Evolutionary conservation across 2,329 filamentous ascomycete genomes (phyloP), one percentile per base, ranked within the genome.

Genomic region (Xylariomycetidae sp.): DNA sequence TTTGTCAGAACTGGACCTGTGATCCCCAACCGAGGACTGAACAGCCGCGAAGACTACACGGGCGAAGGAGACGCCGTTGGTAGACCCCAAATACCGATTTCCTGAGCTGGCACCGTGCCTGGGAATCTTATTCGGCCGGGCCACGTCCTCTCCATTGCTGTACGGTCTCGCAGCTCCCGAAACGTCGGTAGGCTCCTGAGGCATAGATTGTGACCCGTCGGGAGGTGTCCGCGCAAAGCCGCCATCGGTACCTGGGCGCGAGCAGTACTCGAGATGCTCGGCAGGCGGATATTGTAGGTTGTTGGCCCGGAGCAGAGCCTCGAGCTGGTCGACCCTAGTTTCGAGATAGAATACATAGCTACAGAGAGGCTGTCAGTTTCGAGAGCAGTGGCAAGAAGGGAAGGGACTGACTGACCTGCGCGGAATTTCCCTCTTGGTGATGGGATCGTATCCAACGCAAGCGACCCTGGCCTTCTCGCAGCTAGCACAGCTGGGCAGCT

Each of bases 301-400:
- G 51, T 88, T 78, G 19, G 77, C 68, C 26, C 68, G 66, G 31
- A 96, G 72, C 23, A 92, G 64, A 20, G 72, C 72, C 59, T 96
- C 90, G 19, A 96, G 76, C 60, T 92, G 85, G 41, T 80, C 74
- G 34, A 95, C 77, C 38, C 90, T 74, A 18, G 83, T 85, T 60
- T 96, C 90, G 39, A 96, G 79, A 57, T 95, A 96, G 63, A 85
- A 95, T 30, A 96, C 87, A 66, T 96, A 96, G 59, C 83, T 86
- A 43, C 26, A 38, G 35, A 42, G 29, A 27, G n/a, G n/a, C 16
- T 31, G 37, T 52, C 33, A 52, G 48, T 36, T 34, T 28, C 14
- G 10, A 27, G 20, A 23, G 23, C 24, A 23, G 24, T 30, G 20
- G 32, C 7, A 31, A 15, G 17, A 24, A 14, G 24, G 16, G 29